Conservation (phyloP, 805 yeast species). For the Ascoidea tarda region DNA sequence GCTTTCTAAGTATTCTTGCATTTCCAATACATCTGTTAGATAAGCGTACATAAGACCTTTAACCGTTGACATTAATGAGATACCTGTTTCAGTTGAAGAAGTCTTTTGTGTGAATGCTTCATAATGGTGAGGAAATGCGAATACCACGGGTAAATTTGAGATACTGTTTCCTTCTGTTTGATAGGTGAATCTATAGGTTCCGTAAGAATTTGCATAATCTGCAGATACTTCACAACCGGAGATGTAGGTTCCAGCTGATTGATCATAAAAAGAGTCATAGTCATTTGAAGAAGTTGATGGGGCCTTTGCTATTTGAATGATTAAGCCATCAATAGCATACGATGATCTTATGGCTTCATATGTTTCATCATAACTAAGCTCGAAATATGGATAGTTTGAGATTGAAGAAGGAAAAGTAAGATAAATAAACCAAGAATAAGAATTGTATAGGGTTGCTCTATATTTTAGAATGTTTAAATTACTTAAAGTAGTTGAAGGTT, state of each 20-base stretch:
- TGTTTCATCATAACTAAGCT: conserved; percentile 19
- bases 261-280: conserved; percentile 35
- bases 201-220: conserved; percentile 18
- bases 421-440: conserved; percentile 36
- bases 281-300: conserved; percentile 34
- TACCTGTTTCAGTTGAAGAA: conserved; percentile 23
- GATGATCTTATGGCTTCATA: conserved; percentile 22
- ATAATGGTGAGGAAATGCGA: conserved; percentile 41
- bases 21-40: conserved; percentile 24
- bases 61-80: conserved; percentile 29
- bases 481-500: conserved; percentile 22
- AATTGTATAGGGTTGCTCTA: conserved; percentile 34
- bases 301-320: conserved; percentile 38
- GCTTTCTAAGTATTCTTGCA: conserved; percentile 30
- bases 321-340: conserved; percentile 20
- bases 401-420: conserved; percentile 24
- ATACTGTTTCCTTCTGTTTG: conserved; percentile 34
- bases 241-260: conserved; percentile 57
- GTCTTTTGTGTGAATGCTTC: conserved; percentile 20
- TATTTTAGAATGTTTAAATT: conserved; percentile 31
- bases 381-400: conserved; percentile 14
- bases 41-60: conserved; percentile 36
- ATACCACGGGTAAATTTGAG: conserved; percentile 29
- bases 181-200: conserved; percentile 31
- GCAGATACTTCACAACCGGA: conserved; percentile 33